Percentiles rank a stretch among this genome's conserved stretches.
Evolutionary conservation across 1,284 basidiomycete species (phyloP).

Genomic region (Termitomyces sp.): DNA sequence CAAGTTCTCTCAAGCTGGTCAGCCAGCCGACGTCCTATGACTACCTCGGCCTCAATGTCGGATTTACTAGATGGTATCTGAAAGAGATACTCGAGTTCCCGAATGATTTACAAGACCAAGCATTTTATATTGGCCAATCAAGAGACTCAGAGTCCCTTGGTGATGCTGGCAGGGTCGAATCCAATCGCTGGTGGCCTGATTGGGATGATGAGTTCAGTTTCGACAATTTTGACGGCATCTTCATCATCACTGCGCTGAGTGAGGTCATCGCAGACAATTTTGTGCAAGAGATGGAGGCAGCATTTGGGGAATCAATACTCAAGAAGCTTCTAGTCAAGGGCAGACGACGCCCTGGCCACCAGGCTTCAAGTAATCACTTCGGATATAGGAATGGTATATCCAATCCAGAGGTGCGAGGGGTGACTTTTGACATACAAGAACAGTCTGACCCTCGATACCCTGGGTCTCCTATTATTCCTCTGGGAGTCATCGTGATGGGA

Average conservation of each 20-base stretch:
- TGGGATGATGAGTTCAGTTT: constrained; percentile 17
- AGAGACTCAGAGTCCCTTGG: constrained; percentile 17
- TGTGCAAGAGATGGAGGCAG: constrained; percentile 14
- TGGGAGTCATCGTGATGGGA: constrained; percentile 21
- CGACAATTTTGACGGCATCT: constrained; percentile 16
- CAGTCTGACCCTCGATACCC: neutral
- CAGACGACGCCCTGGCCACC: constrained; percentile 6
- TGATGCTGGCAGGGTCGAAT: constrained; percentile 15
- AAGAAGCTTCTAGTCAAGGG: constrained; percentile 15
- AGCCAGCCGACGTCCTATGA: constrained; percentile 5
- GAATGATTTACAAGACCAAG: constrained; percentile 12
- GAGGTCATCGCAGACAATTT: constrained; percentile 11
- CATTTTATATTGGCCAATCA: constrained; percentile 17
- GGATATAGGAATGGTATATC: constrained; percentile 18
- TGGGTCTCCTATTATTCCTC: neutral
- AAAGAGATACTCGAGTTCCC: constrained; percentile 8
- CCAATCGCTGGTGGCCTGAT: constrained; percentile 13
- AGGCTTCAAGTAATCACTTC: constrained; percentile 14
- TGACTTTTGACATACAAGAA: constrained; percentile 7
- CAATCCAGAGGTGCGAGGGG: constrained; percentile 15
- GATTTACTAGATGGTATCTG: constrained; percentile 13
- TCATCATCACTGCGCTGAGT: constrained; percentile 16
- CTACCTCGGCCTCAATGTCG: constrained; percentile 16
- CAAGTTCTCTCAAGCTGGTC: constrained; percentile 9
- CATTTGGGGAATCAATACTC: constrained; percentile 13